A percentile compares a stretch with the other conserved stretches of the same genome.
These are phyloP conservation scores for Rhizomucor pusillus DNA, from an alignment of 371 early-diverging fungal species.

Conservation along the genomic window DNA sequence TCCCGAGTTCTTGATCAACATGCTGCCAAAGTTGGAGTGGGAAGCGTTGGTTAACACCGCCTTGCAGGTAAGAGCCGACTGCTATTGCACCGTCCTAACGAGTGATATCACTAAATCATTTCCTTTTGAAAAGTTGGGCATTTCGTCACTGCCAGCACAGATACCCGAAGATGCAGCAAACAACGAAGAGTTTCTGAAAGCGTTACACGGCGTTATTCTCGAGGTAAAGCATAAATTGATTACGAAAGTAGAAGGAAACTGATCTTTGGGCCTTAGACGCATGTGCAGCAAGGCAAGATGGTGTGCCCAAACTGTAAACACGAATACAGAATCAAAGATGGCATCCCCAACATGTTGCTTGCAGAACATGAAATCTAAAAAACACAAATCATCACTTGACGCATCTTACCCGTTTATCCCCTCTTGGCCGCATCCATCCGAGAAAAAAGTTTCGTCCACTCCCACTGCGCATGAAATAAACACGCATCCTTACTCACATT, in stretches of 20 bases:
- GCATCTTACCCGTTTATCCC: too few species aligned
- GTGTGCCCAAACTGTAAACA: slow-evolving; percentile 88
- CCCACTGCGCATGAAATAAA: too few species aligned
- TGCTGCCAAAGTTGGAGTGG: slow-evolving; percentile 88
- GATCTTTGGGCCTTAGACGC: slow-evolving; percentile 53
- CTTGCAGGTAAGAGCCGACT: slow-evolving; percentile 52
- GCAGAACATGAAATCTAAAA: slow-evolving; percentile 90
- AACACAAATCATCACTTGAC: too few species aligned
- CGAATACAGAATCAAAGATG: slow-evolving; percentile 87
- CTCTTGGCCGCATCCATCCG: too few species aligned
- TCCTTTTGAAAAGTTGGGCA: slow-evolving; percentile 48
- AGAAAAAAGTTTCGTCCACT: too few species aligned
- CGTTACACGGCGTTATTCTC: slow-evolving; percentile 74
- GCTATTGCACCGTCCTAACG: too few species aligned
- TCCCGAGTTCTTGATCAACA: slow-evolving; percentile 78
- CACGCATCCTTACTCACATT: too few species aligned
- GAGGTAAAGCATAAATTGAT: slow-evolving; percentile 55
- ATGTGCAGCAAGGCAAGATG: slow-evolving; percentile 88
- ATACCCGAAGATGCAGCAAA: slow-evolving; percentile 71
- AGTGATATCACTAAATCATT: too few species aligned
- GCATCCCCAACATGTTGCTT: slow-evolving; percentile 96
- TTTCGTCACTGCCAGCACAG: slow-evolving; percentile 62
- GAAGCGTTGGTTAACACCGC: slow-evolving; percentile 74
- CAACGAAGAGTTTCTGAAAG: slow-evolving; percentile 73
- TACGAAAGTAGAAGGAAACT: background rate